phyloP scores from a whole-genome alignment of 768 basidiomycete species.

The Saitozyma podzolica region DNA sequence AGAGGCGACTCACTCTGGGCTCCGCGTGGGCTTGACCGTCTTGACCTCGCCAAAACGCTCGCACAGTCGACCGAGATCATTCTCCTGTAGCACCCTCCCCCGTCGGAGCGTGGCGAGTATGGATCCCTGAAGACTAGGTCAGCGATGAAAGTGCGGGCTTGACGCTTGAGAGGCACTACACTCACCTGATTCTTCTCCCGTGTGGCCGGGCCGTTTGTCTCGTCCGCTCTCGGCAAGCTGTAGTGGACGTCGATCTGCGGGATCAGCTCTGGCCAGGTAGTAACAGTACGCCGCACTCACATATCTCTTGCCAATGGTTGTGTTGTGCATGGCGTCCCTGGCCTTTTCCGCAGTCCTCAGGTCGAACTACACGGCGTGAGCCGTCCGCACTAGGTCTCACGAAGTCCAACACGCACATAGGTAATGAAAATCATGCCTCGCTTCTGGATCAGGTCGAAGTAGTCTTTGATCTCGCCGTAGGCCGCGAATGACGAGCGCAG shows the following conservation, averaged over 20 bases:
- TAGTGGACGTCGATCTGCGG: constrained; percentile 96
- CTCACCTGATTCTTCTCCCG: constrained; percentile 82
- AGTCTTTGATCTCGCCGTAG: constrained; percentile 93
- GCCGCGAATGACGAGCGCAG: constrained; percentile 84
- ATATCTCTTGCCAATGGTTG: constrained; percentile 80
- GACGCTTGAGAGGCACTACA: constrained; percentile 6
- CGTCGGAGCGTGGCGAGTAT: constrained; percentile 75
- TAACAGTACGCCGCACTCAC: constrained; percentile 58
- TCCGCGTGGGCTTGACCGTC: constrained; percentile 60
- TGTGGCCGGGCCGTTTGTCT: constrained; percentile 61
- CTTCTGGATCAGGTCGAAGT: constrained; percentile 90
- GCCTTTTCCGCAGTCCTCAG: constrained; percentile 89
- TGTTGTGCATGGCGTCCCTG: constrained; percentile 84
- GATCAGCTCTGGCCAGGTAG: neutral
- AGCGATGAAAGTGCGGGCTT: neutral
- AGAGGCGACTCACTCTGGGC: constrained; percentile 51
- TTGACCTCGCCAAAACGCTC: constrained; percentile 91
- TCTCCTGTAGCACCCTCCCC: constrained; percentile 73
- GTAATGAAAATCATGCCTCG: constrained; percentile 99
- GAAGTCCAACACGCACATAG: constrained; percentile 71
- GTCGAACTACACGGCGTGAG: constrained; percentile 67
- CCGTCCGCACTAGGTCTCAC: neutral
- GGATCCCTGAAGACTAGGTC: constrained; percentile 63
- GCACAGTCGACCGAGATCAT: constrained; percentile 80
- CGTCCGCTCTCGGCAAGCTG: constrained; percentile 86